Evolutionary conservation across 2,329 filamentous ascomycete genomes (phyloP), one percentile per base, ranked within the genome.

Genomic region (Ophiognomonia clavigignenti-juglandacearum): DNA sequence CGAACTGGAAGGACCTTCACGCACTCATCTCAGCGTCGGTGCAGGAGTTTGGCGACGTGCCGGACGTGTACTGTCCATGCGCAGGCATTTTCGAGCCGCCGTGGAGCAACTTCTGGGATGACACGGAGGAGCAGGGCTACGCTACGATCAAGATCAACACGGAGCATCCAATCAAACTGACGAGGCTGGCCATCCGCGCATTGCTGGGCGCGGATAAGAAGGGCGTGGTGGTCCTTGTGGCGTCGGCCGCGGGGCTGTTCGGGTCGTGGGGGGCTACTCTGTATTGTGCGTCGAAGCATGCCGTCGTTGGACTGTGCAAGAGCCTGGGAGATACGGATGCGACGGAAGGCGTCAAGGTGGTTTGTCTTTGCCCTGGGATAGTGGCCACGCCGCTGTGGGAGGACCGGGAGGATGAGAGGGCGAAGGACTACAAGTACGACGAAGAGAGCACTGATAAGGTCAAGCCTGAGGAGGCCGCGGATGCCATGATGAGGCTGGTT

Each of bases 81-180:
- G 65, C 66, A 4, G 66, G 63, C 18, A 53, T 67, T n/a, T 68
- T 68, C 49, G 66, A 68, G 45, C 63, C 64, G 54, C 26, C 48
- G 19, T 59, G 53, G 54, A 64, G 60, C 5, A 63, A 61, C 39
- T 68, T 66, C 56, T 63, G 64, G 59, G 51, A 63, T 36, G 65
- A 69, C 54, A 56, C 56, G 4, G 64, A 67, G 49, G 53, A 56
- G 4, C 57, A 61, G 24, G 26, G 47, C 29, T 68, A 66, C 53
- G 51, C 53, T 14, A 35, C 53, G 4, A 43, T 68, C 23, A 54
- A 58, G 6, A 63, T 68, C 53, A 68, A 69, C 50, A 49, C 61
- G 16, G 59, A 59, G 38, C 66, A 69, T 49, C 64, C 65, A 3
- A 59, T 67, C 23, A 68, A 69, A 47, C 56, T 69, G n/a, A 60